phyloP scores from a whole-genome alignment of 2,329 filamentous ascomycete genomes.

The Penicillium hesseltinei region DNA sequence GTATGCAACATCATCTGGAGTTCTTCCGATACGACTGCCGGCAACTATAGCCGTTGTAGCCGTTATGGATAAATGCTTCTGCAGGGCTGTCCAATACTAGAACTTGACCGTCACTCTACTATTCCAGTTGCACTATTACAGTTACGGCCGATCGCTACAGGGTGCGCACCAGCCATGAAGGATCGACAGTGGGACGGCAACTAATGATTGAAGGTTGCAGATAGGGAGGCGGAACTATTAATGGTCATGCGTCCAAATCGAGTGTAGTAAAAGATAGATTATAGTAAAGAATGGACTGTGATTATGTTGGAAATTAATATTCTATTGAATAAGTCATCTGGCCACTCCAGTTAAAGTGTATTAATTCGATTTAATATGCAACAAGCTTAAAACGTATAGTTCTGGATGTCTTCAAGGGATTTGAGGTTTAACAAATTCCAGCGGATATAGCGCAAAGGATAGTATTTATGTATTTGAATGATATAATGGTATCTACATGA shows the following conservation, averaged over 20 bases:
- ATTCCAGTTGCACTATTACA: conserved; percentile 1
- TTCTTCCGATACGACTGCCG: conserved; percentile 18
- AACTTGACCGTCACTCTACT: background rate
- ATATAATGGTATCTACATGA: no score
- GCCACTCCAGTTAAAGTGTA: background rate
- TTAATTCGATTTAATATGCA: background rate
- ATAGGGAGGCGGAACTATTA: background rate
- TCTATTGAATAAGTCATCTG: background rate
- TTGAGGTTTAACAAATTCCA: conserved; percentile 4
- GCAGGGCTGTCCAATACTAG: conserved; percentile 1
- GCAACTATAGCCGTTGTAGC: conserved; percentile 2
- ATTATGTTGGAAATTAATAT: background rate
- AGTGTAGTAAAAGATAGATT: conserved; percentile 1
- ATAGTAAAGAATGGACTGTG: background rate
- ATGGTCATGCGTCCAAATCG: conserved; percentile 7
- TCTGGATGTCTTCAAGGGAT: background rate
- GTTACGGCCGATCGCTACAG: conserved; percentile 20
- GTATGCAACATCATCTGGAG: conserved; percentile 20
- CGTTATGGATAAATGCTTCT: background rate
- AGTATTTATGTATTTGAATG: no score
- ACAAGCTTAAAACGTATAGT: background rate
- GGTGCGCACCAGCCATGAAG: conserved; percentile 20
- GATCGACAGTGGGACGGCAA: conserved; percentile 12
- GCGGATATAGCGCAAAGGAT: conserved; percentile 14
- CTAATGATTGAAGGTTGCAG: background rate